phyloP scores from a whole-genome alignment of 805 yeast genomes.

The Ogataea wickerhamii region DNA sequence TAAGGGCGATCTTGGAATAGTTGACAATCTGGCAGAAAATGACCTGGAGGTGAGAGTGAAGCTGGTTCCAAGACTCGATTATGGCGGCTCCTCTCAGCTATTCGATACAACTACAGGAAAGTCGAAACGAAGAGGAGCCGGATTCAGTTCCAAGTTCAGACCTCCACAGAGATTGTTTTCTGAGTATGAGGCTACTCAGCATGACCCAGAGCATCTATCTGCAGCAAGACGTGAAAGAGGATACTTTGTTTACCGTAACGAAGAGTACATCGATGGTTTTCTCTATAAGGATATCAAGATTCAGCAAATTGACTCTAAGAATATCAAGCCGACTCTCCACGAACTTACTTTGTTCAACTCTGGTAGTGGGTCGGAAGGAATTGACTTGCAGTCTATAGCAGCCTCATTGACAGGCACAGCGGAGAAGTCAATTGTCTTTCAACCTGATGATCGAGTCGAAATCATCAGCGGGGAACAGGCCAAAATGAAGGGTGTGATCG shows the following conservation, averaged over 20 bases:
- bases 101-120: slow-evolving; percentile 32
- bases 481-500: slow-evolving; percentile 78
- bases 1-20: slow-evolving; percentile 88
- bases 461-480: slow-evolving; percentile 91
- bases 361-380: slow-evolving; percentile 76
- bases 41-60: slow-evolving; percentile 94
- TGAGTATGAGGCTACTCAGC: slow-evolving; percentile 82
- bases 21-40: slow-evolving; percentile 88
- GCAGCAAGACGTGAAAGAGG: slow-evolving; percentile 57
- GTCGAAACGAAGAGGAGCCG: slow-evolving; percentile 30
- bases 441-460: slow-evolving; percentile 92
- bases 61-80: slow-evolving; percentile 89
- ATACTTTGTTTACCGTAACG: slow-evolving; percentile 71
- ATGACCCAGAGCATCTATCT: slow-evolving; percentile 71
- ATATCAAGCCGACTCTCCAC: slow-evolving; percentile 80
- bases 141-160: slow-evolving; percentile 58
- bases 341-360: slow-evolving; percentile 80
- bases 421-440: slow-evolving; percentile 59
- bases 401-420: slow-evolving; percentile 71
- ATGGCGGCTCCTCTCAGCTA: slow-evolving; percentile 54
- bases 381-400: slow-evolving; percentile 83
- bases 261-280: slow-evolving; percentile 87
- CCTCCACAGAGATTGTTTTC: slow-evolving; percentile 86
- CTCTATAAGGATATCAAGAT: slow-evolving; percentile 82
- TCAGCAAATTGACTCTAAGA: slow-evolving; percentile 72